Evolutionary conservation across 176 grass and related monocot species (phyloP).

Genomic region (Phyllostachys edulis): DNA sequence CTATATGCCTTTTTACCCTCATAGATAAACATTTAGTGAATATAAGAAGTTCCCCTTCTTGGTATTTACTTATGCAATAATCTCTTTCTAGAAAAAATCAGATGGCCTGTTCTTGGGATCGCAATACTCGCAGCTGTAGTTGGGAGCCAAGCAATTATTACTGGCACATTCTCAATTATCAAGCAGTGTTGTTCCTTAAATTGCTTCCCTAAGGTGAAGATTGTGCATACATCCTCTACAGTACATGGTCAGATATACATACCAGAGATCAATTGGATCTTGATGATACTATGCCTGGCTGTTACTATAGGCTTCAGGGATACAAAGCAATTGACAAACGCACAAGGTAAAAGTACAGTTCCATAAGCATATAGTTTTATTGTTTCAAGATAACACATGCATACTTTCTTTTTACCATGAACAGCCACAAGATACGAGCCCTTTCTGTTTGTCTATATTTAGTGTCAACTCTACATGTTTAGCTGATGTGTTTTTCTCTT

Average conservation of each 20-base stretch:
- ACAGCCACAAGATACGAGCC: neutral
- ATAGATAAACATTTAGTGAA: neutral
- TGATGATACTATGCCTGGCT: constrained; percentile 84
- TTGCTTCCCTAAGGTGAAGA: constrained; percentile 92
- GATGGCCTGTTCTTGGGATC: constrained; percentile 90
- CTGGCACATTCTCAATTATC: constrained; percentile 91
- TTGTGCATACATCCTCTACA: constrained; percentile 79
- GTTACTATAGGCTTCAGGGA: constrained; percentile 88
- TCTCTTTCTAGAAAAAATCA: constrained; percentile 78
- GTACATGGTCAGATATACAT: constrained; percentile 95
- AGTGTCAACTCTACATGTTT: neutral
- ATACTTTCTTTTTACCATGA: neutral
- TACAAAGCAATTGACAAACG: constrained; percentile 74
- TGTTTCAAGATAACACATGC: neutral
- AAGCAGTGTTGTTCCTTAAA: constrained; percentile 80
- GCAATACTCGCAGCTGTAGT: constrained; percentile 77
- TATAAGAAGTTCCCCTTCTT: neutral
- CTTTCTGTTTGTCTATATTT: neutral
- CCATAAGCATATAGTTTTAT: neutral
- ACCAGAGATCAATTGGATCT: constrained; percentile 94
- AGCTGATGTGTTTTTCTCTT: constrained; percentile 5
- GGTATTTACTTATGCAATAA: constrained; percentile 25
- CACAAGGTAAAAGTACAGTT: constrained; percentile 53
- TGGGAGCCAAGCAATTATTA: constrained; percentile 88
- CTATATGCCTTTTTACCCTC: constrained; percentile 11